Evolutionary conservation across 768 basidiomycete species (phyloP), one percentile per base, ranked within the genome.

Genomic region (Galerina sulciceps): DNA sequence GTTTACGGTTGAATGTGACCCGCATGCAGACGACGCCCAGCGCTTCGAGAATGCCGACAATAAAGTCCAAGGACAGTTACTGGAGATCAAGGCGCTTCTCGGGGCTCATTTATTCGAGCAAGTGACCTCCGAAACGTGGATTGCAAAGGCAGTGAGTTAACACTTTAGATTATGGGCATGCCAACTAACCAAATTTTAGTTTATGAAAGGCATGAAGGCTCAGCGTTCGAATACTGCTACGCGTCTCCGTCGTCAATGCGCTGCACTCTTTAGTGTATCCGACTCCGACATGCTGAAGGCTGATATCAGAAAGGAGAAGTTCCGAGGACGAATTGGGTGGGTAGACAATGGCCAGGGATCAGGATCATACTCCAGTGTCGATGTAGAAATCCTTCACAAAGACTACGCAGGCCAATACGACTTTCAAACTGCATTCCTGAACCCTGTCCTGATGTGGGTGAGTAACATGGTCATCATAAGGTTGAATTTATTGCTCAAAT

Each of bases 331-430:
- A 10, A 65, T 65, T 55, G 64, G 64, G 37, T 65, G 61, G 64
- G 64, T 60, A n/a, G 31, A 38, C 0, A 51, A 44, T 45, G 48
- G 26, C n/a, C 37, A n/a, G 4, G 53, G 49, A 2, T 11, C 17
- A 31, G 50, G 62, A 5, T 40, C 37, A 10, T 65, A 65, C 40
- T 65, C 64, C 6, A 65, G 52, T 15, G 52, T 65, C 34, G 62
- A 60, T 44, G 64, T 60, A 40, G 45, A 50, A 10, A 65, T 65
- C 18, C 64, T 65, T 22, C 61, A 65, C 41, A 60, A 60, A 55
- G 36, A 60, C 41, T 63, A 50, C 37, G 0, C 18, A 2, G 62
- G 65, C 6, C 43, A 52, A 22, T 65, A 60, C 36, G 3, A 9
- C 2, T 51, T 60, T 20, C 56, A 38, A 14, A 57, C 64, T 1